Evolutionary conservation across 2,329 filamentous ascomycete genomes (phyloP).

Genomic region (Colletotrichum sp.): DNA sequence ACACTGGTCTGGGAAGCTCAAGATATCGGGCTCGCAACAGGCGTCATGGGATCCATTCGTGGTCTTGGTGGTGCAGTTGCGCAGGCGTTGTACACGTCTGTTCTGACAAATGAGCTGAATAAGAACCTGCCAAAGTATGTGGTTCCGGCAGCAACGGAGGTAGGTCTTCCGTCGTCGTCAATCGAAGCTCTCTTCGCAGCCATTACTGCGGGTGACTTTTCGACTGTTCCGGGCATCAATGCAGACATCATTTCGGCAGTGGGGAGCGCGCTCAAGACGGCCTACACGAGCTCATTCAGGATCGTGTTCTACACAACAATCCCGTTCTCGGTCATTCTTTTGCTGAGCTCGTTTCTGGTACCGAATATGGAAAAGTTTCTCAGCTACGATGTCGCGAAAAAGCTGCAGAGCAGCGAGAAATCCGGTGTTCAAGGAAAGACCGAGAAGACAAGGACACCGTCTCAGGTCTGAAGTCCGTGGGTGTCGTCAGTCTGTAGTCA

Average conservation of each 20-base stretch:
- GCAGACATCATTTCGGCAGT: conserved; percentile 36
- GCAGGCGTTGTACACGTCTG: conserved; percentile 39
- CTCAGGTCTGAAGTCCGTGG: not conserved
- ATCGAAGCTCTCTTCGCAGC: conserved; percentile 36
- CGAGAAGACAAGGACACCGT: not conserved
- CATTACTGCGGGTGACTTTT: conserved; percentile 34
- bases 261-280: conserved; percentile 36
- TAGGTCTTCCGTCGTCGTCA: conserved; percentile 38
- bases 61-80: conserved; percentile 43
- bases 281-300: conserved; percentile 48
- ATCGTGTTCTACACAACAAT: conserved; percentile 46
- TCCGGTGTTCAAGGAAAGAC: not conserved
- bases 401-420: conserved; percentile 34
- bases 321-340: conserved; percentile 42
- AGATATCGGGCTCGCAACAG: conserved; percentile 49
- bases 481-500: not conserved
- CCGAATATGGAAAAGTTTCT: conserved; percentile 48
- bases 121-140: conserved; percentile 38
- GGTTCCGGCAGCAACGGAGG: conserved; percentile 33
- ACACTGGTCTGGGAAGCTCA: conserved; percentile 49
- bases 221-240: conserved; percentile 37
- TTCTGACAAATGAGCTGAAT: conserved; percentile 39
- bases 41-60: conserved; percentile 50
- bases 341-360: conserved; percentile 39
- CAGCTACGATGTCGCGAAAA: conserved; percentile 47